A percentile compares a stretch with the other conserved stretches of the same genome.
Evolutionary conservation across 169 alveolate genomes (phyloP).

Genomic region (Plasmodium gaboni): DNA sequence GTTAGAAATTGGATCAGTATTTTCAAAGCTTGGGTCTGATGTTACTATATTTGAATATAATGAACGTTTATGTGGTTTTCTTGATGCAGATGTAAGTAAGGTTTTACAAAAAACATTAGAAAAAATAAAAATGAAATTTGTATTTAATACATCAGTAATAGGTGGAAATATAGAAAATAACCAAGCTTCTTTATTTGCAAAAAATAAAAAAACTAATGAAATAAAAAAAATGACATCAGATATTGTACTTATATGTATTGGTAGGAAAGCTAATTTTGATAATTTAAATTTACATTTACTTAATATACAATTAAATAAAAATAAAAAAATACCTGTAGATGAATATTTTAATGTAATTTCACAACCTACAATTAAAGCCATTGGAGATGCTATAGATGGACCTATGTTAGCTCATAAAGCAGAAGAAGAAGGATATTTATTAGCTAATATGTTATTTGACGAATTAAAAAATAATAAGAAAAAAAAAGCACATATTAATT

Average conservation of each 20-base stretch:
- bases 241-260: slow-evolving; percentile 95
- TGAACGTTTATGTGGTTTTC: slow-evolving; percentile 83
- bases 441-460: slow-evolving; percentile 92
- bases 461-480: slow-evolving; percentile 83
- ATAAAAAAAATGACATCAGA: slow-evolving; percentile 81
- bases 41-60: slow-evolving; percentile 85
- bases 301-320: slow-evolving; percentile 90
- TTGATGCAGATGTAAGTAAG: slow-evolving; percentile 89
- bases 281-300: slow-evolving; percentile 93
- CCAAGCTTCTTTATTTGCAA: slow-evolving; percentile 77
- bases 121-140: slow-evolving; percentile 84
- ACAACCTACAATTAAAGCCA: slow-evolving; percentile 93
- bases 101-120: slow-evolving; percentile 88
- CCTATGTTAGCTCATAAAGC: slow-evolving; percentile 99
- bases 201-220: slow-evolving; percentile 90
- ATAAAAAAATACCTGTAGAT: slow-evolving; percentile 89
- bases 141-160: slow-evolving; percentile 81
- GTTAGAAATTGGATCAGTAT: slow-evolving; percentile 97
- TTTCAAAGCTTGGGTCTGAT: slow-evolving; percentile 93
- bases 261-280: slow-evolving; percentile 96
- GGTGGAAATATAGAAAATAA: slow-evolving; percentile 82
- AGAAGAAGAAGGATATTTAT: slow-evolving; percentile 97
- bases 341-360: slow-evolving; percentile 83
- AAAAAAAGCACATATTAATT: slow-evolving; percentile 88
- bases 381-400: slow-evolving; percentile 98